Percentiles rank a stretch among this genome's conserved stretches.
Evolutionary conservation across 257 asterid species (phyloP).

Genomic region (Nicotiana tabacum): DNA sequence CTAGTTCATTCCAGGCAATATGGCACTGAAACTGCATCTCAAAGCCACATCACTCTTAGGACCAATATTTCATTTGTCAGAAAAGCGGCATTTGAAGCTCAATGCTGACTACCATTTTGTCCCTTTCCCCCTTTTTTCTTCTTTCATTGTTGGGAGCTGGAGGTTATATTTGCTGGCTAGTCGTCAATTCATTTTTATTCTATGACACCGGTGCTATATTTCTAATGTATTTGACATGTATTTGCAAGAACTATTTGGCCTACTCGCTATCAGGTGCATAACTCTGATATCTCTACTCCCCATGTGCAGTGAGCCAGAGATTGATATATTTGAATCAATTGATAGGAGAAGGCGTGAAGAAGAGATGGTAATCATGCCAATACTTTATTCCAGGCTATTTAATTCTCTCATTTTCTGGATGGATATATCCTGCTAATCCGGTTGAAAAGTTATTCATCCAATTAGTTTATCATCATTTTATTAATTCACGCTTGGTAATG

Average conservation of each 20-base stretch:
- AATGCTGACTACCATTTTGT: not conserved
- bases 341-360: conserved; percentile 73
- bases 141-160: not conserved
- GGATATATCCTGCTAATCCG: not conserved
- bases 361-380: conserved; percentile 59
- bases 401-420: not conserved
- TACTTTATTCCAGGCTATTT: conserved; percentile 12
- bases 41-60: not conserved
- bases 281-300: not conserved
- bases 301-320: conserved; percentile 74
- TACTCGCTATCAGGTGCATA: not conserved
- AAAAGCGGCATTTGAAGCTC: not conserved
- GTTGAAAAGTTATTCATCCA: not conserved
- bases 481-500: conserved; percentile 5
- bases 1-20: not conserved
- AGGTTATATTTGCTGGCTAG: not conserved
- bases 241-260: not conserved
- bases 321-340: conserved; percentile 83
- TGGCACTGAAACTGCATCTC: conserved; percentile 1
- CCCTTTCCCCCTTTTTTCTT: not conserved
- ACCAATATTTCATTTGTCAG: not conserved
- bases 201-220: not conserved
- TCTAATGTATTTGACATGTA: not conserved
- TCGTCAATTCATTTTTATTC: not conserved
- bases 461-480: not conserved